Evolutionary conservation across 352 stramenopile species (phyloP), one percentile per base, ranked within the genome.

Genomic region (Thalassiosira mediterranea): DNA sequence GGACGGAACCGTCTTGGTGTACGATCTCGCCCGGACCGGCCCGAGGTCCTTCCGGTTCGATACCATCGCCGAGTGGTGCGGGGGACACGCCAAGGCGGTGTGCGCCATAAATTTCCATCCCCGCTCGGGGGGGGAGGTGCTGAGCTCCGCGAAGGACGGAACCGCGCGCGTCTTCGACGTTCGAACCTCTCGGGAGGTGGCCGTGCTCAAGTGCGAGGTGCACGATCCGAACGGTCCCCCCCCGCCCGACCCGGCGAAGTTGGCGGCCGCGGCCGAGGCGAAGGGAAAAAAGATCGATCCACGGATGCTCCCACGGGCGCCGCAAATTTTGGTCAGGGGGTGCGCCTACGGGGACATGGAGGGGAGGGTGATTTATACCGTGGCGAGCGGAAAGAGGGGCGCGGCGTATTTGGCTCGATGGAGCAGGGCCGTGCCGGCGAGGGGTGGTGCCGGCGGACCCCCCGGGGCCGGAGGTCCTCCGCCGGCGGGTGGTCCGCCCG

Each of bases 261-360:
- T 23, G 26, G 2, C 53, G 26, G 4, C 31, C 11, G 1, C 53
- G 21, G 3, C 29, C n/a, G 52, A 28, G 11, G 15, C 10, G 17
- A 37, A 37, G 19, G 17, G 21, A 10, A 68, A 54, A 28, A 69
- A 54, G 7, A 79, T 63, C 26, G 63, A 84, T 66, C 69, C 59
- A 44, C 19, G 67, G 64, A 79, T 77, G 56, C 72, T 76, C 46
- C 72, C 78, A 68, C 64, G 71, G 29, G 59, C 70, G 40, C 49
- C 62, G 0, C 81, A 90, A 68, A 77, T 91, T 51, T 61, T 93
- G 13, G 87, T 91, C 5, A 56, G 85, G 25, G 84, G 84, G 26
- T 91, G 84, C 75, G 78, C 74, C 7, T 93, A 90, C 76, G 83
- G 84, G 38, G 84, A 91, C 79, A 76, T 90, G 52, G 70, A 86